phyloP scores from a whole-genome alignment of 2,329 filamentous ascomycete species.

The Fusarium avenaceum region DNA sequence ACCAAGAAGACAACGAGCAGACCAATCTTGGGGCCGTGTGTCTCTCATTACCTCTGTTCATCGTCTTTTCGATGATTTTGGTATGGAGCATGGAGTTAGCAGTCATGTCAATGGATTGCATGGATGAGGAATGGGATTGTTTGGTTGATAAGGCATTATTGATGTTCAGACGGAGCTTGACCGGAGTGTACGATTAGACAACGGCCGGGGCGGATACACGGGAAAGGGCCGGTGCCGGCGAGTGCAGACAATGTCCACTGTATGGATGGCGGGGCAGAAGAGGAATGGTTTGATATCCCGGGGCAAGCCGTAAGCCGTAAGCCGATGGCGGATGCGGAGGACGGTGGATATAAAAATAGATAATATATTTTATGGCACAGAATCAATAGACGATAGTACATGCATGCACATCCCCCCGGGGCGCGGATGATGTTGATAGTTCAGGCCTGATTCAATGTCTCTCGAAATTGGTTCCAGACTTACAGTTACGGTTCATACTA shows the following conservation, averaged over 20 bases:
- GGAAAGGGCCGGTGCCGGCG: slow-evolving; percentile 46
- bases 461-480: neutral
- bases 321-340: slow-evolving; percentile 43
- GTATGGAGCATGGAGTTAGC: slow-evolving; percentile 49
- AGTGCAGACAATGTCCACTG: slow-evolving; percentile 8
- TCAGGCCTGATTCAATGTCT: neutral
- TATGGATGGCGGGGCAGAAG: slow-evolving; percentile 8
- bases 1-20: slow-evolving; percentile 43
- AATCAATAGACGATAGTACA: slow-evolving; percentile 9
- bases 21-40: slow-evolving; percentile 45
- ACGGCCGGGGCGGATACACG: slow-evolving; percentile 40
- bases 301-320: slow-evolving; percentile 27
- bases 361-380: slow-evolving; percentile 6
- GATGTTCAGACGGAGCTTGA: slow-evolving; percentile 36
- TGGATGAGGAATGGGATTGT: slow-evolving; percentile 32
- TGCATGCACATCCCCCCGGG: neutral
- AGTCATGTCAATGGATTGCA: slow-evolving; percentile 35
- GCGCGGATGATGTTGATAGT: neutral
- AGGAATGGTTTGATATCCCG: slow-evolving; percentile 17
- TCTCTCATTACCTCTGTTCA: slow-evolving; percentile 48
- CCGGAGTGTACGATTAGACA: slow-evolving; percentile 30
- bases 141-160: slow-evolving; percentile 31
- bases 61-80: slow-evolving; percentile 43
- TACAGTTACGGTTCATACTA: neutral
- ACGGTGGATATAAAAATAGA: slow-evolving; percentile 25